Base-by-base conservation (phyloP, 495 filamentous ascomycete genomes). In the Tricharina praecox region DNA sequence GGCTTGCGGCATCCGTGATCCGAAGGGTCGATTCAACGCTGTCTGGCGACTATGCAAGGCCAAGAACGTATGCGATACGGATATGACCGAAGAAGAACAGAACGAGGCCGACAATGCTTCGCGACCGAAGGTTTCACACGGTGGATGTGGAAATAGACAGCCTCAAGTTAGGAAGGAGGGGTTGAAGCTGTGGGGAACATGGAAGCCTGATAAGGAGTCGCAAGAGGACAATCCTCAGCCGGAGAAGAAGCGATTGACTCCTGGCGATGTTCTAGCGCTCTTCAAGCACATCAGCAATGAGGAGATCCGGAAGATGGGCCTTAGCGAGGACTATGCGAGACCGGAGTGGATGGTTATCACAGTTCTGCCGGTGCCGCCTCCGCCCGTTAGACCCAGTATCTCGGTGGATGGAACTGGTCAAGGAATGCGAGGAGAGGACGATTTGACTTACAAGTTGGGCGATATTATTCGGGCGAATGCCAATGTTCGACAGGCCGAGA, bases 281-380 rank as follows among this genome's bases (percentile, higher is more conserved):
- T 83, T 99, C 64, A 76, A 77, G 47, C 78, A 75, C 52, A 93
- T 96, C 43, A 73, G 78, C 1, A 71, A 78, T 30, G 70, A 80
- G 10, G 87, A 94, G 35, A 79, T 92, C 52, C 68, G 70, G 44
- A 82, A 87, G 53, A 79, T 97, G 65, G 90, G 90, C 35, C 64
- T 96, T 56, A 96, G 82, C 66, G 81, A 79, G 51, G 79, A 93
- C 50, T 96, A 95, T 60, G 87, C 90, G 24, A 76, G 88, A 43
- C 90, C 90, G 1, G 90, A 95, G 63, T 96, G 92, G 87, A 93
- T 99, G 88, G 76, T 96, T 51, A 71, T 97, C 47, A 93, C 87
- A 0, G 85, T 95, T 36, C 70, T 97, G 15, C 86, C 92, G 4
- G 90, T 99, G 3, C 90, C 90, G 0, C 90, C 90, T 2, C 90